Base-by-base conservation (phyloP, 2,329 filamentous ascomycete genomes). In the Pseudogymnoascus sp. region DNA sequence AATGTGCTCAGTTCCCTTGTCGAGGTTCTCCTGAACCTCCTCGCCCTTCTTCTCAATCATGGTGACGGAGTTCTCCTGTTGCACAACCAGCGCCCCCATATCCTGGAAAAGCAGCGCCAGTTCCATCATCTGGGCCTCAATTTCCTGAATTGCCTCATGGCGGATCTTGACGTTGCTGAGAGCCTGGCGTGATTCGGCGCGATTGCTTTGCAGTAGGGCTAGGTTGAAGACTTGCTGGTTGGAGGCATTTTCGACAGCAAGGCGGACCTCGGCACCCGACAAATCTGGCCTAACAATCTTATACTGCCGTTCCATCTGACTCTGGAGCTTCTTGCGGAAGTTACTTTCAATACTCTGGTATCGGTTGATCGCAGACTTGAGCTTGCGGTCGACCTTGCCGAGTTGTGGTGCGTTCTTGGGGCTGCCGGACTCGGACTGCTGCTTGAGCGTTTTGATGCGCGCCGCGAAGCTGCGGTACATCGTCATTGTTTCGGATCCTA, bases 261-360 rank as follows among this genome's bases (percentile, higher is more conserved):
- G 84, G 63, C 83, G 81, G 29, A 97, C 84, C 74, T 97, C 92
- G 44, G 81, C 79, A 60, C 94, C 89, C 26, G 84, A 83, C 2
- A 90, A 90, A 62, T 96, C 86, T 21, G 92, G 90, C 66, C 86
- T 84, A 61, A 94, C 92, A 72, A 97, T 97, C 63, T 89, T 84
- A 76, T 95, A 96, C 73, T 97, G 92, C 61, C 94, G 84, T 66
- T 86, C 88, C 77, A 95, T 89, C 75, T 95, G 90, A 58, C 91
- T 88, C 72, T 90, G 83, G 31, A 90, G 85, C 67, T 88, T 86
- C 75, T 89, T 88, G 71, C 88, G 84, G 81, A 92, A 96, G 21
- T 86, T 82, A 1, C 84, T 84, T 75, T 97, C 92, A 61, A 90
- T 80, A 66, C 85, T 81, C 75, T 94, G 90, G 78, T 92, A 97